Evolutionary conservation across 305 asterid species (phyloP), one percentile per base, ranked within the genome.

Genomic region (Fraxinus greggii): DNA sequence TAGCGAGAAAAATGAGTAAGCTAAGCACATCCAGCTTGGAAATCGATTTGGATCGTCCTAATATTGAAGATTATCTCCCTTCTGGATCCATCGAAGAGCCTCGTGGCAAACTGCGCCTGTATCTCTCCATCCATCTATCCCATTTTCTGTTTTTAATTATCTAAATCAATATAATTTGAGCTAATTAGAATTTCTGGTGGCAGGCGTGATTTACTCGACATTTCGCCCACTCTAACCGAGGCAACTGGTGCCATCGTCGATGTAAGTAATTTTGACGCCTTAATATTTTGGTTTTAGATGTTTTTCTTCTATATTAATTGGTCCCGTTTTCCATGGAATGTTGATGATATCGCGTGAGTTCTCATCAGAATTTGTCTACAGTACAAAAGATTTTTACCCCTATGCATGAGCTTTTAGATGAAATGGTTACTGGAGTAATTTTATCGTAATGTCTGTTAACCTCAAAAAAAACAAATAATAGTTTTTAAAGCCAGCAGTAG

Each of bases 161-260:
- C 36, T 28, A 56, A 0, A 10, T 54, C 10, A 32, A 29, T 12
- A 21, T 23, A 1, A 0, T 78, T n/a, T 78, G 3, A 26, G 38
- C 19, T 26, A 12, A 28, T 67, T 67, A 67, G 3, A 26, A 10
- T 67, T 26, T 26, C 38, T 26, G 74, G 74, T 67, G 74, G 74
- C 74, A 67, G 74, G 36, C 74, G 35, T 26, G 98, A 94, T 90
- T 92, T 96, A 89, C 91, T 96, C 21, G 99, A 96, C 84, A 91
- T 96, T 78, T 96, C 99, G 72, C 99, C 98, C 0, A 91, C 98
- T 15, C 91, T 96, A 1, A 94, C 97, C 17, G 99, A 96, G 87
- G 99, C 98, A 2, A 97, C 98, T 72, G 99, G 98, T 83, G 99
- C 99, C 77, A 92, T 94, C 85, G 92, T 96, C 63, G 98, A 96